Conservation (phyloP, 2,329 filamentous ascomycete genomes). For the Hansfordia pulvinata region DNA sequence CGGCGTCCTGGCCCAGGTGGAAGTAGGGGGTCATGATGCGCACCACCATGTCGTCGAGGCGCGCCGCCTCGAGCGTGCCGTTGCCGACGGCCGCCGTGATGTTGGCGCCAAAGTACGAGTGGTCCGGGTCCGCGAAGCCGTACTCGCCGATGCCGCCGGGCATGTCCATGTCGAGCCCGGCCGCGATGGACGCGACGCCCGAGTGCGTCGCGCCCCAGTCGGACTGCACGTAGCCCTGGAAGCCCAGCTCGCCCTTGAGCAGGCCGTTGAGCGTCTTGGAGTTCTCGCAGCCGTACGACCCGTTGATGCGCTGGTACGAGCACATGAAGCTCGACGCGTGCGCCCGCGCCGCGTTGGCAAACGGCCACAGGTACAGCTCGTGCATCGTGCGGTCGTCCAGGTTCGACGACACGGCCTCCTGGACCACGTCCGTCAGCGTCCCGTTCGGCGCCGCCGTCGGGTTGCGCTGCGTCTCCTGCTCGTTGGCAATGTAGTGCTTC, state of each 20-base stretch:
- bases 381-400: conserved; percentile 47
- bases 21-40: conserved; percentile 43
- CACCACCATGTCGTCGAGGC: conserved; percentile 30
- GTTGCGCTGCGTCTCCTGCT: conserved; percentile 20
- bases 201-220: conserved; percentile 28
- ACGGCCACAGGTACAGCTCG: conserved; percentile 47
- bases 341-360: conserved; percentile 23
- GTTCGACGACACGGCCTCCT: conserved; percentile 24
- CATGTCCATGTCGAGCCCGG: conserved; percentile 38
- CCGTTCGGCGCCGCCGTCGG: conserved; percentile 12
- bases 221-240: conserved; percentile 23
- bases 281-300: conserved; percentile 35
- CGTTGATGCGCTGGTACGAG: conserved; percentile 30
- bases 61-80: conserved; percentile 23
- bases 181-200: conserved; percentile 26
- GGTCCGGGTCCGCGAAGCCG: conserved; percentile 14
- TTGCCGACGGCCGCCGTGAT: conserved; percentile 32
- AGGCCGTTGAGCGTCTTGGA: conserved; percentile 31
- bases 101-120: conserved; percentile 29
- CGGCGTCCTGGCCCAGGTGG: conserved; percentile 29
- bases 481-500: conserved; percentile 24
- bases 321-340: conserved; percentile 26
- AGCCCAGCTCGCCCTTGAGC: conserved; percentile 30
- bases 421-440: conserved; percentile 9
- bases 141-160: conserved; percentile 25